Conservation (phyloP, 768 basidiomycete genomes). For the Tulasnella sp. region DNA sequence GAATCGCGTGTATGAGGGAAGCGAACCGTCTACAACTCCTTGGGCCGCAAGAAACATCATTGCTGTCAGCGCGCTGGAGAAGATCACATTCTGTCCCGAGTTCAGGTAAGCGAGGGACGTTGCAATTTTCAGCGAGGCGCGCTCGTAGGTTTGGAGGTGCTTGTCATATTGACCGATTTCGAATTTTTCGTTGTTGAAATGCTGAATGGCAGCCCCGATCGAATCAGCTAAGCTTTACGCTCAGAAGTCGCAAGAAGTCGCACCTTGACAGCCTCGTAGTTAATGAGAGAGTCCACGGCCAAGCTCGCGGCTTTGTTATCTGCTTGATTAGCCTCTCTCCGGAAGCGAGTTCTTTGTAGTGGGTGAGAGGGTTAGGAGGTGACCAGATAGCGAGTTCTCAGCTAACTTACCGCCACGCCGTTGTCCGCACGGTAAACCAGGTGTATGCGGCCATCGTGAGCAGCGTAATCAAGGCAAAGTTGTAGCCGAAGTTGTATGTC, state of each 20-base stretch:
- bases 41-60: conserved; percentile 97
- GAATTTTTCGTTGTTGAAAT: conserved; percentile 94
- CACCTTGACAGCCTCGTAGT: conserved; percentile 98
- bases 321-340: conserved; percentile 88
- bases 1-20: background rate
- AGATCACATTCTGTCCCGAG: conserved; percentile 94
- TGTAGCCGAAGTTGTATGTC: conserved; percentile 97
- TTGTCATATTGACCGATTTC: conserved; percentile 89
- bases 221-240: background rate
- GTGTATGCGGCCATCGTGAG: conserved; percentile 81
- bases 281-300: conserved; percentile 91
- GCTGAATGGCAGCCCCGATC: conserved; percentile 35
- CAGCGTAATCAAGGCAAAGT: conserved; percentile 86
- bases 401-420: conserved; percentile 79
- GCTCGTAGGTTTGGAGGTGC: conserved; percentile 76
- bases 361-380: background rate
- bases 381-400: background rate
- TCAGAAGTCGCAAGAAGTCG: background rate
- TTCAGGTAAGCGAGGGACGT: conserved; percentile 89
- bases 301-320: conserved; percentile 93
- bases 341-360: conserved; percentile 66
- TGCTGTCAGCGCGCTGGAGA: conserved; percentile 81
- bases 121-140: conserved; percentile 86
- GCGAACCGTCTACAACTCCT: conserved; percentile 69
- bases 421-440: conserved; percentile 95